Evolutionary conservation across 345 rosid genomes (phyloP).

Genomic region (Syzygium aromaticum): DNA sequence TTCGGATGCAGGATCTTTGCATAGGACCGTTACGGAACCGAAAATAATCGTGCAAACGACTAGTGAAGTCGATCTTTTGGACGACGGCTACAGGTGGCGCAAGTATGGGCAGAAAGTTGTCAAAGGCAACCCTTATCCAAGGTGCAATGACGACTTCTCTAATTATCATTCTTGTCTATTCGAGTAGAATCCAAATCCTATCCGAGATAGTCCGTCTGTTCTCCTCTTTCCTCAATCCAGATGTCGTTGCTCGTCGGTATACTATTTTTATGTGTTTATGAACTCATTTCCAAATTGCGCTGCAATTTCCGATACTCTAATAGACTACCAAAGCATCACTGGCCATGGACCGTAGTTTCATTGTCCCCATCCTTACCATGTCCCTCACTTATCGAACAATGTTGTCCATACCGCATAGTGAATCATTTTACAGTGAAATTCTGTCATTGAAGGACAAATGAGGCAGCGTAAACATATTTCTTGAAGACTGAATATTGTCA

Average conservation of each 20-base stretch:
- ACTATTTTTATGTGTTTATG: neutral
- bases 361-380: neutral
- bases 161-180: conserved; percentile 36
- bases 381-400: neutral
- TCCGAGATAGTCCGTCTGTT: neutral
- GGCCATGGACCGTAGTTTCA: neutral
- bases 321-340: neutral
- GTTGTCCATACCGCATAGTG: neutral
- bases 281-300: neutral
- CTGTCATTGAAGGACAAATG: neutral
- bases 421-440: neutral
- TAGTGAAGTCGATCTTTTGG: conserved; percentile 95
- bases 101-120: conserved; percentile 99
- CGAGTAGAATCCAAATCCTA: neutral
- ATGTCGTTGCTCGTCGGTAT: neutral
- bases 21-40: conserved; percentile 70
- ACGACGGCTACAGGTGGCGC: conserved; percentile 98
- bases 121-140: conserved; percentile 95
- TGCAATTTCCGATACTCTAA: neutral
- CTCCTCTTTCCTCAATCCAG: neutral
- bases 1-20: conserved; percentile 49
- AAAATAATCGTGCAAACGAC: conserved; percentile 91
- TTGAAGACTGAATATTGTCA: neutral
- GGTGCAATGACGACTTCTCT: conserved; percentile 76
- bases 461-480: neutral